Percentiles rank a stretch among this genome's conserved stretches.
These are phyloP conservation scores for Aspergillus heteromorphus DNA, from an alignment of 495 filamentous ascomycete genomes.

Conservation along the genomic window DNA sequence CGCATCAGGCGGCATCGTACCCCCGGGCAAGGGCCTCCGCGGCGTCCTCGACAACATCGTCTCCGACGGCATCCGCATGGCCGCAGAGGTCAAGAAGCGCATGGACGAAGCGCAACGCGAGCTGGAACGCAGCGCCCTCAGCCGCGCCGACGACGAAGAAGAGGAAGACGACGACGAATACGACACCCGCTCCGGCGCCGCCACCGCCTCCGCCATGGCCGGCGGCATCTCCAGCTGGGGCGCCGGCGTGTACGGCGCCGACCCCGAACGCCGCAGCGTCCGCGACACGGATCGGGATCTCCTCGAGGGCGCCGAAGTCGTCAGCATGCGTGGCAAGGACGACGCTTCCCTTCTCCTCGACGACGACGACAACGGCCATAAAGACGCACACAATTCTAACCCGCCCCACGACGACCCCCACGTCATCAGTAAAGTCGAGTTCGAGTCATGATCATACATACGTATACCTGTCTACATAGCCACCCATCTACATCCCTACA, in stretches of 20 bases:
- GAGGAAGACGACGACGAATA: conserved; percentile 62
- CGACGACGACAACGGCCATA: conserved; percentile 9
- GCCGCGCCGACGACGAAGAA: conserved; percentile 72
- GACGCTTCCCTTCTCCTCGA: conserved; percentile 27
- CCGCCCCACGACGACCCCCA: conserved; percentile 17
- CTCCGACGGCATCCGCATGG: conserved; percentile 91
- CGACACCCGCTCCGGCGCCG: conserved; percentile 13
- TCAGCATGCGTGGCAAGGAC: conserved; percentile 24
- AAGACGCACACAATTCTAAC: background rate
- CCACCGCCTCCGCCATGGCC: conserved; percentile 25
- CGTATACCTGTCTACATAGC: background rate
- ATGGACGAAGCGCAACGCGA: conserved; percentile 92
- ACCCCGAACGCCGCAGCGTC: conserved; percentile 45
- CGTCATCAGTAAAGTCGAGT: conserved; percentile 36
- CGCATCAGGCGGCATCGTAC: conserved; percentile 48
- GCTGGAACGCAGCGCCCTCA: conserved; percentile 70
- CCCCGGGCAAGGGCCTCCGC: conserved; percentile 69
- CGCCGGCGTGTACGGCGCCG: conserved; percentile 45
- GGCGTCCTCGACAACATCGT: conserved; percentile 97
- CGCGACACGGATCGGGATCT: conserved; percentile 21
- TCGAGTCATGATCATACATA: conserved; percentile 26
- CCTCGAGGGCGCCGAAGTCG: conserved; percentile 19
- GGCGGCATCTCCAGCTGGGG: conserved; percentile 44
- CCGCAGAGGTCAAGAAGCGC: conserved; percentile 77
- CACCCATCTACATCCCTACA: background rate